phyloP scores from a whole-genome alignment of 768 basidiomycete species.

The Collybiopsis luxurians region DNA sequence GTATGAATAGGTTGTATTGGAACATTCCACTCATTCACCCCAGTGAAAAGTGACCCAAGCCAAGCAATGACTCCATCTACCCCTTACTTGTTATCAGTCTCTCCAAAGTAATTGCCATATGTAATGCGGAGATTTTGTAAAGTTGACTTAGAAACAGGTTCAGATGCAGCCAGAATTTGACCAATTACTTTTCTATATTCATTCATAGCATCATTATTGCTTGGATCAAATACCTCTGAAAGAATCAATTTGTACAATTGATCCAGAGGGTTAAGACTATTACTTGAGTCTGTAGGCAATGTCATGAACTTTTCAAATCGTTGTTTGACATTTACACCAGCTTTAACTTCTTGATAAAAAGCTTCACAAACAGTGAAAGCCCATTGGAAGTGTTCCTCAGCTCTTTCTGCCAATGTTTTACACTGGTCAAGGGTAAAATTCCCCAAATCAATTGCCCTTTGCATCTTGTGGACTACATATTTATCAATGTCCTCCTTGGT shows the following conservation, averaged over 20 bases:
- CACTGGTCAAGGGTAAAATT: background rate
- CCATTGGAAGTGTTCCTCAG: background rate
- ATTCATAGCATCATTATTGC: background rate
- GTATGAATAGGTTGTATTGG: background rate
- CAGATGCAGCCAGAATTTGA: background rate
- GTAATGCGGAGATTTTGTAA: background rate
- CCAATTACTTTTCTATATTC: background rate
- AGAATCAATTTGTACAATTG: background rate
- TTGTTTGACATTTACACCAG: background rate
- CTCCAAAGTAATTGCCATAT: too few relatives aligned
- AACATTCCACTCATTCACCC: background rate
- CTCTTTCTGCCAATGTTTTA: background rate
- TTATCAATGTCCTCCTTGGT: background rate
- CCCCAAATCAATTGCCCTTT: background rate
- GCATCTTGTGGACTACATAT: background rate
- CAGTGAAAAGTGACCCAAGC: slow-evolving; percentile 3
- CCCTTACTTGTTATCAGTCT: too few relatives aligned
- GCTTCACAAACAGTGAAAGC: background rate
- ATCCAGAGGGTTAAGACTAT: background rate
- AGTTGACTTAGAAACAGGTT: background rate
- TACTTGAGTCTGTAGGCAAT: background rate
- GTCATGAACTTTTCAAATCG: background rate
- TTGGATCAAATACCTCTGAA: background rate
- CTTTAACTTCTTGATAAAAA: background rate
- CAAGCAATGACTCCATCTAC: background rate